These are phyloP conservation scores for Neurospora pannonica DNA, from an alignment of 495 filamentous ascomycete genomes.

Conservation along the genomic window DNA sequence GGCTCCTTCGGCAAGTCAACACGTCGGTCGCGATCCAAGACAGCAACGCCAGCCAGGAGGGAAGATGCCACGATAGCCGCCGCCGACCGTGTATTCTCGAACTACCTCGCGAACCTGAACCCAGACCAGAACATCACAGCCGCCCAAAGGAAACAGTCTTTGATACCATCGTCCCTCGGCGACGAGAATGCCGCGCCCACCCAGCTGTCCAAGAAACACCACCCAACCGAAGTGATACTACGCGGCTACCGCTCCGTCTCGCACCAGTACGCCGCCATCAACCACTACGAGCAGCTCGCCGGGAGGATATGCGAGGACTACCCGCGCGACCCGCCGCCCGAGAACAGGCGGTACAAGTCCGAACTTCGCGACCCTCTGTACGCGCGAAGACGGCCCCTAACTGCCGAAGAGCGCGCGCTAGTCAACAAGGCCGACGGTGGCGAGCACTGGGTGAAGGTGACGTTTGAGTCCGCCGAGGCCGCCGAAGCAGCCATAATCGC, in stretches of 20 bases:
- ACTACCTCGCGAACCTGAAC: conserved; percentile 26
- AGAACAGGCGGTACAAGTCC: conserved; percentile 45
- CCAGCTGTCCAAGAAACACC: conserved; percentile 13
- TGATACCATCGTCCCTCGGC: conserved; percentile 16
- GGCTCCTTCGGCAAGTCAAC: conserved; percentile 50
- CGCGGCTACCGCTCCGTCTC: conserved; percentile 66
- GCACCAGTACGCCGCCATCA: conserved; percentile 74
- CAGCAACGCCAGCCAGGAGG: conserved; percentile 39
- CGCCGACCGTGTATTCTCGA: conserved; percentile 40
- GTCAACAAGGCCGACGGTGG: conserved; percentile 69
- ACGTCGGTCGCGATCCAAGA: conserved; percentile 41
- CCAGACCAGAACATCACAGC: conserved; percentile 18
- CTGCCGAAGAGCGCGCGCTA: conserved; percentile 59
- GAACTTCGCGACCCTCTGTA: conserved; percentile 59
- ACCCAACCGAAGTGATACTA: conserved; percentile 72
- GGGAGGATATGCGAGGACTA: conserved; percentile 89
- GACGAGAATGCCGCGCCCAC: conserved; percentile 18
- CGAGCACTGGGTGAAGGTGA: conserved; percentile 86
- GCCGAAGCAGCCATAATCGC: conserved; percentile 66
- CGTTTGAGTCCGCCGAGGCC: conserved; percentile 72
- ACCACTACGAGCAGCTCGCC: conserved; percentile 69
- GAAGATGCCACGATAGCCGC: conserved; percentile 47
- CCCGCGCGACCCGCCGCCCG: conserved; percentile 54
- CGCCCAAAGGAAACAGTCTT: conserved; percentile 19
- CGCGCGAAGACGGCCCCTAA: conserved; percentile 46